Evolutionary conservation across 768 basidiomycete genomes (phyloP).

Genomic region (Termitomyces sp.): DNA sequence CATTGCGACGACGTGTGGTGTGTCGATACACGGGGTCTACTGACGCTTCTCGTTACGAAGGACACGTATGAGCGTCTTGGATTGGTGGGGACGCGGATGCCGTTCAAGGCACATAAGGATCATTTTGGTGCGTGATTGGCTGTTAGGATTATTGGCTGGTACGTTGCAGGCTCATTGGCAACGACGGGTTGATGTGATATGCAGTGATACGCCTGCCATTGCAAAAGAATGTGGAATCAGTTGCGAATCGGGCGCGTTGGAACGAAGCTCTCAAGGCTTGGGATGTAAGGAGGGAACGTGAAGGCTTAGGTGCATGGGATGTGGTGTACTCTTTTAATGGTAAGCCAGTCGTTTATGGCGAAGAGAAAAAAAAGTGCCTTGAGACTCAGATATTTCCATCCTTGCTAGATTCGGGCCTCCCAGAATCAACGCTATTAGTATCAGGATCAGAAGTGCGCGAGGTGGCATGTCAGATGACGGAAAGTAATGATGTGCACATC

Average conservation of each 20-base stretch:
- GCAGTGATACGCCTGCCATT: slow-evolving; percentile 47
- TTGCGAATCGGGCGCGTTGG: slow-evolving; percentile 30
- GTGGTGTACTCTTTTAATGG: slow-evolving; percentile 35
- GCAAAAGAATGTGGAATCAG: slow-evolving; percentile 31
- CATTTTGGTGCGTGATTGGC: slow-evolving; percentile 37
- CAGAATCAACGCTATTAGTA: slow-evolving; percentile 16
- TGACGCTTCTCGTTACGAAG: slow-evolving; percentile 54
- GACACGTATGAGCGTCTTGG: slow-evolving; percentile 59
- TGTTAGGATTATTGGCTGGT: slow-evolving; percentile 1
- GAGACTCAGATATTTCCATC: background rate
- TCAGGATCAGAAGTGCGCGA: slow-evolving; percentile 10
- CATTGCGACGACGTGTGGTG: slow-evolving; percentile 61
- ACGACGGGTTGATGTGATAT: background rate
- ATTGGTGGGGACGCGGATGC: slow-evolving; percentile 48
- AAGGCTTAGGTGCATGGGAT: slow-evolving; percentile 36
- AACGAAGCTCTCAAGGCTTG: slow-evolving; percentile 38
- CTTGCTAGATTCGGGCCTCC: slow-evolving; percentile 15
- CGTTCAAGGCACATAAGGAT: slow-evolving; percentile 46
- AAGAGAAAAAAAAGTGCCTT: background rate
- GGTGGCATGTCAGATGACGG: slow-evolving; percentile 21
- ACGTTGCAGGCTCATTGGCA: background rate
- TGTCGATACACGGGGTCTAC: slow-evolving; percentile 54
- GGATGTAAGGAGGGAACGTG: slow-evolving; percentile 38
- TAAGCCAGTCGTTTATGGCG: background rate
- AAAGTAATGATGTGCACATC: slow-evolving; percentile 32